Percentiles rank a stretch among this genome's conserved stretches.
Evolutionary conservation across 2,329 filamentous ascomycete species (phyloP).

Genomic region (Cercospora canescens): DNA sequence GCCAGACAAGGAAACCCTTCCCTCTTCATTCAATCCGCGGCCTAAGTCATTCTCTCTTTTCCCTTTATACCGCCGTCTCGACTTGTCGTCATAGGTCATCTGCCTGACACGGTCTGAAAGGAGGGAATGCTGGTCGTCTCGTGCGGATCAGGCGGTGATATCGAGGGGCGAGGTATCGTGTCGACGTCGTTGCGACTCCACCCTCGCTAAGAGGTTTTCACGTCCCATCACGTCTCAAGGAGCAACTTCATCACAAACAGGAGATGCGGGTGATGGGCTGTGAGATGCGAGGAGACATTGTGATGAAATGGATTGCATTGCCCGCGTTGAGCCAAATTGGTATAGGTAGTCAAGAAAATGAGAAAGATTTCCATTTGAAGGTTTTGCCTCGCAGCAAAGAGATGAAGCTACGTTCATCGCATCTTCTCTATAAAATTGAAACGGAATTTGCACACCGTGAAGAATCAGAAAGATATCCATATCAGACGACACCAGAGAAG

Average conservation of each 20-base stretch:
- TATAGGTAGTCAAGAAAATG: background rate
- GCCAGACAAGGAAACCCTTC: background rate
- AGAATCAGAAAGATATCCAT: background rate
- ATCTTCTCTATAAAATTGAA: background rate
- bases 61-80: background rate
- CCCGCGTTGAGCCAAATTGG: no score
- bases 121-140: background rate
- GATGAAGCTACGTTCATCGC: background rate
- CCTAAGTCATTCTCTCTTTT: background rate
- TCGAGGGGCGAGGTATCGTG: no score
- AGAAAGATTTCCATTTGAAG: background rate
- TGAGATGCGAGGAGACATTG: background rate
- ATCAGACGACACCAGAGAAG: background rate
- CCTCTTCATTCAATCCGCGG: background rate
- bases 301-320: no score
- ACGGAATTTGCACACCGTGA: background rate
- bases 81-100: background rate
- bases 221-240: background rate
- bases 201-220: background rate
- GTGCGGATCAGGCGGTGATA: background rate
- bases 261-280: no score
- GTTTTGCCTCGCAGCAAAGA: background rate
- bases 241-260: background rate
- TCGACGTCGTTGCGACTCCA: background rate
- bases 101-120: background rate